Base-by-base conservation (phyloP, 1,139 yeast species). In the Debaryomyces coudertii region DNA sequence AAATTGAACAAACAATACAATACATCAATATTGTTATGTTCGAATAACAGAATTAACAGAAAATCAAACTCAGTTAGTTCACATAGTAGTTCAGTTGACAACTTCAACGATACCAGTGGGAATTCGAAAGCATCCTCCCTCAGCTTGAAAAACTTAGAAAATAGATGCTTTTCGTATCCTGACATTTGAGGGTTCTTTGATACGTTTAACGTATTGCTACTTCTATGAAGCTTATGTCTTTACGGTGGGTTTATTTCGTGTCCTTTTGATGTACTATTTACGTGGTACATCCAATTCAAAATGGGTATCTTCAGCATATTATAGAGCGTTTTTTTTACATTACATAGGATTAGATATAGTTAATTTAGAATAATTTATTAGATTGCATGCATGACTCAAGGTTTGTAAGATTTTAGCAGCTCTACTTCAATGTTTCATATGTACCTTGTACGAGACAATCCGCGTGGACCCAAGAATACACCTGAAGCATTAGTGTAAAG, bases 1-100 rank as follows among this genome's bases (percentile, higher is more conserved):
- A 59, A 60, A 43, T 59, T 68, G 50, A 66, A 66, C 47, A 51
- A 56, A 35, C 66, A 65, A 36, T 61, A 56, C 47, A 59, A 62
- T 34, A 49, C 59, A 42, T 62, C 69, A 4, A 53, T 43, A 16
- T 38, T 38, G 34, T 18, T 18, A 14, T 28, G 41, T 18, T 38
- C 41, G n/a, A 27, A 38, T 27, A 27, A 14, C 24, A 38, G 24
- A 20, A 34, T 28, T 25, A 29, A 18, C 11, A 38, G 20, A 20
- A 35, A 35, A 12, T 11, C 28, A 9, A 28, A 28, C 25, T 38
- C 41, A 5, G 14, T 38, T 16, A 29, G 41, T 28, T 38, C 41
- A n/a, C 12, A 16, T 20, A 8, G n/a, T 18, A 28, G 41, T 27
- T 38, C 41, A n/a, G 16, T 27, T n/a, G 41, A 38, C 35, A 27